Evolutionary conservation across 1,284 basidiomycete genomes (phyloP), one percentile per base, ranked within the genome.

Genomic region (Cryptococcus deneoformans): DNA sequence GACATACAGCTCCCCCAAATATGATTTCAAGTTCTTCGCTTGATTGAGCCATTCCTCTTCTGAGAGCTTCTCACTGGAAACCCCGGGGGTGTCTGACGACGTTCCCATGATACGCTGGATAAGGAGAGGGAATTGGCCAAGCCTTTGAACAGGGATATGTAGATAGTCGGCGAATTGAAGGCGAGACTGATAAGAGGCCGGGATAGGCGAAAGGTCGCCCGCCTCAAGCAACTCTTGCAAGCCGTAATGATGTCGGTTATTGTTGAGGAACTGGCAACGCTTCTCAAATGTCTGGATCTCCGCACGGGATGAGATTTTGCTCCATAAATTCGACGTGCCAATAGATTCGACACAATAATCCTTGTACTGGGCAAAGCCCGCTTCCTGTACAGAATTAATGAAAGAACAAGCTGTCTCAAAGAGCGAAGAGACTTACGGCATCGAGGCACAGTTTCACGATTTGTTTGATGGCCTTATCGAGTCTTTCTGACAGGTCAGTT

Each of bases 91-190:
- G 3, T 12, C 40, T 11, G 40, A 42, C 16, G 40, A 16, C 16
- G 11, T 46, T 11, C 5, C 5, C n/a, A 47, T 46, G 8, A 54
- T 49, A 38, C 47, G 58, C 14, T 39, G 40, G 16, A 53, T 44
- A 10, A 50, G 49, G n/a, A 56, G 51, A 24, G 53, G 46, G 71
- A 96, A 96, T 67, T 87, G 89, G 82, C 91, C 93, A 47, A 94
- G 86, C 44, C 91, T 81, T 75, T 94, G 92, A 16, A 92, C 83
- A 5, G 91, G 91, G 12, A 43, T 14, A 35, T 47, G 20, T 24
- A 47, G 46, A 29, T 24, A 47, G 9, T 47, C 46, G 14, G 16
- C 8, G 34, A 47, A 47, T 16, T 35, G 24, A 6, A 47, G 34
- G 24, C 20, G 24, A 16, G 46, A 47, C 34, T 16, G 12, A 42